Evolutionary conservation across 2,329 filamentous ascomycete genomes (phyloP), one percentile per base, ranked within the genome.

Genomic region (Endocalyx cinctus): DNA sequence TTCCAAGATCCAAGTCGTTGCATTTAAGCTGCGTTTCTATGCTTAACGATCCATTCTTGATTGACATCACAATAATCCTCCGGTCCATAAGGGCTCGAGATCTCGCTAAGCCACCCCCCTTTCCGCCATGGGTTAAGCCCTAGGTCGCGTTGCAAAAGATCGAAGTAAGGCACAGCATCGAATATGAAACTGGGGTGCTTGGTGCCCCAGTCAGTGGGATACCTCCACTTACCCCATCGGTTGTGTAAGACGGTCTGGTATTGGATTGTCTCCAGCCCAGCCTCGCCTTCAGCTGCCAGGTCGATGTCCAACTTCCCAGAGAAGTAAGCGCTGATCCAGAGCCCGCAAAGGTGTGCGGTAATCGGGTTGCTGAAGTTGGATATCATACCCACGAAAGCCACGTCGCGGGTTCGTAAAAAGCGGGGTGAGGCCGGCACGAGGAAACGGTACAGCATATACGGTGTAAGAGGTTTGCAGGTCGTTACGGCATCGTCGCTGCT

Each of bases 91-190:
- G 77, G 67, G 30, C 67, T 55, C 36, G 69, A 72, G 18, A 72
- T 62, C 48, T 81, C 77, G 1, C 60, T 60, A 32, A 69, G 48
- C 48, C 59, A 64, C 1, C 72, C 67, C 35, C 66, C 58, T 61
- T 82, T 83, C 20, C 77, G 62, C 43, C 72, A 64, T 11, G 62
- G 62, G 13, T 68, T 60, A 34, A 88, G 55, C 0, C 76, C 82
- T 35, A 89, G 48, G 54, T 90, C 84, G 5, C 62, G 59, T 39
- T 85, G 52, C 50, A 90, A 54, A 49, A 81, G 49, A 55, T 89
- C 84, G 13, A 87, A 54, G 38, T 87, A 92, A 4, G 83, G 83
- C 34, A 90, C 54, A 0, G 73, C 73, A 55, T 92, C 86, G 50
- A 90, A 89, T 13, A 85, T 79, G 43, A 88, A 80, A 53, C 86